These are phyloP conservation scores for Neurospora terricola DNA, from an alignment of 495 filamentous ascomycete genomes.

Conservation along the genomic window DNA sequence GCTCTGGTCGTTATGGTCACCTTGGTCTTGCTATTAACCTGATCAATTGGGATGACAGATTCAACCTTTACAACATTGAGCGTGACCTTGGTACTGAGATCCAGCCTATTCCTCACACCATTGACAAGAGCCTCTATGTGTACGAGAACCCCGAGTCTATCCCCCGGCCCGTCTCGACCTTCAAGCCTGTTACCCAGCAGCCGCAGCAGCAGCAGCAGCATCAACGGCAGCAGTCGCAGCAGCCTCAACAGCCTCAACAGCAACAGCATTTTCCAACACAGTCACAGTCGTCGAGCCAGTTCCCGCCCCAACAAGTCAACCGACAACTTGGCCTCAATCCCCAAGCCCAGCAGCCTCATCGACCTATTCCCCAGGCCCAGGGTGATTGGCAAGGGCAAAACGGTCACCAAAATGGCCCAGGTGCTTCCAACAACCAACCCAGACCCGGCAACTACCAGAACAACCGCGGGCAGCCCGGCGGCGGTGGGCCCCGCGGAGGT, in stretches of 20 bases:
- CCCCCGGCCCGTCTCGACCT: constrained; percentile 57
- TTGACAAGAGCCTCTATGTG: constrained; percentile 97
- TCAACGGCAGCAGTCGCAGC: constrained; percentile 15
- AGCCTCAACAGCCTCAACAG: constrained; percentile 14
- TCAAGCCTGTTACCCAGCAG: constrained; percentile 22
- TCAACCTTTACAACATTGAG: constrained; percentile 98
- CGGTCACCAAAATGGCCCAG: constrained; percentile 16
- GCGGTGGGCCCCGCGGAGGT: constrained; percentile 14
- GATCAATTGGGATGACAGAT: constrained; percentile 98
- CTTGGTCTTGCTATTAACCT: constrained; percentile 96
- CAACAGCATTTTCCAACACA: constrained; percentile 8
- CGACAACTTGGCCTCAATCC: constrained; percentile 17
- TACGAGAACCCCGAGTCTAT: constrained; percentile 95
- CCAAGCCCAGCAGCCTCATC: constrained; percentile 5
- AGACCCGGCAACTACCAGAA: constrained; percentile 28
- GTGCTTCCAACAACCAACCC: constrained; percentile 9
- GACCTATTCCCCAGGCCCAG: constrained; percentile 6
- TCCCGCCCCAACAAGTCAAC: constrained; percentile 12
- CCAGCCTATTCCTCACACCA: constrained; percentile 81
- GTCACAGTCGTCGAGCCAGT: constrained; percentile 12
- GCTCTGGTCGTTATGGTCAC: constrained; percentile 94
- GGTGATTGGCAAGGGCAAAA: constrained; percentile 18
- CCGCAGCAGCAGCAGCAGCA: constrained; percentile 15
- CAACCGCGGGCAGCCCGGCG: constrained; percentile 25
- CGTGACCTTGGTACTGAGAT: constrained; percentile 96